Evolutionary conservation across 768 basidiomycete genomes (phyloP), one percentile per base, ranked within the genome.

Genomic region (Mycena rebaudengoi): DNA sequence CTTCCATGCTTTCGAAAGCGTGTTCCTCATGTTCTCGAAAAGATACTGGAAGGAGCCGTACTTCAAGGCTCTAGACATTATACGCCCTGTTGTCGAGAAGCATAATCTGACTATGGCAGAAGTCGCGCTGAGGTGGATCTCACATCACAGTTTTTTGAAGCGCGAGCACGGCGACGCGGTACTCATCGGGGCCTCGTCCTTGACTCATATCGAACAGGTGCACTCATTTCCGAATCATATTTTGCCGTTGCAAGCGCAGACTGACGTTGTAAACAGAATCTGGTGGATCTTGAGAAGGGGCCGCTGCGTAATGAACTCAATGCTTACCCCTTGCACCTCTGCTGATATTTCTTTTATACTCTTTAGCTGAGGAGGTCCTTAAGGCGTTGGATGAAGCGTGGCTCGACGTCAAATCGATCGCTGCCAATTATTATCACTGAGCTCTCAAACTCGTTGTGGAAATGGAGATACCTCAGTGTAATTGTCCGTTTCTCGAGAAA

Each of bases 151-250:
- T 8, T 62, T 76, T 3, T 67, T 88, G 50, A 78, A 82, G 67
- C 74, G 80, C 13, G 84, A 85, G 66, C 66, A 77, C 29, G 82
- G 84, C 3, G 84, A 86, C 66, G 72, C 82, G n/a, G 76, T 89
- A 56, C 75, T 90, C 60, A 88, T 91, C 64, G 88, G 88, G 6
- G 88, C 87, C 21, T 86, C 84, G 5, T 86, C 80, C 56, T 41
- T 85, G 66, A 76, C 77, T 28, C 89, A 91, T 66, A 83, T 88
- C 44, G 82, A 88, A 70, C 75, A 83, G 75, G 83, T 80, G 25
- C 32, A 57, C 13, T 49, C 28, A 16, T 6, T 12, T 26, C 10
- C 26, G 16, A 44, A 32, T 18, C n/a, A 4, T 16, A 33, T 23
- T 7, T 13, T n/a, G 5, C n/a, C 7, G 25, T 8, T 56, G 11